Conservation (phyloP, 805 yeast genomes). For the Blastobotrys muscicola region DNA sequence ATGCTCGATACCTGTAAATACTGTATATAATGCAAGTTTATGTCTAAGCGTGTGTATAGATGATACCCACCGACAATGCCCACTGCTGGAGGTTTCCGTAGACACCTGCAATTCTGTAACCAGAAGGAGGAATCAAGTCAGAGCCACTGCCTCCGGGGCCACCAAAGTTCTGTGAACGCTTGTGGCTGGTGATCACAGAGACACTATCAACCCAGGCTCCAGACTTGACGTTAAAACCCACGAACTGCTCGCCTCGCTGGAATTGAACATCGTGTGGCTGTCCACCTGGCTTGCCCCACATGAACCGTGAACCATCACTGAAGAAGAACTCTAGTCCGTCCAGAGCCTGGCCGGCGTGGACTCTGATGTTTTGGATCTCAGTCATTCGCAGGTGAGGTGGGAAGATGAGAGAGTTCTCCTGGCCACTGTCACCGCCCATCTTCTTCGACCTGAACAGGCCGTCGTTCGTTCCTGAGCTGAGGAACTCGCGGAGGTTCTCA, state of each 20-base stretch:
- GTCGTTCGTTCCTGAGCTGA: conserved; percentile 2
- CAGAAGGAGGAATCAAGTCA: conserved; percentile 54
- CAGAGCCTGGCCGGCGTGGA: conserved; percentile 66
- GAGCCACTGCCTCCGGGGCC: conserved; percentile 60
- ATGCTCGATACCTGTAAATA: background rate
- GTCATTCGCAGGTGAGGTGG: conserved; percentile 13
- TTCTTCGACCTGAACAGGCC: conserved; percentile 10
- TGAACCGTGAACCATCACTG: conserved; percentile 20
- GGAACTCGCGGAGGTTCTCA: conserved; percentile 36
- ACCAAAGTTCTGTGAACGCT: conserved; percentile 48
- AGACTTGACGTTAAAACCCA: conserved; percentile 52
- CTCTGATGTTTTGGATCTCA: conserved; percentile 41
- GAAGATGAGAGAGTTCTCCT: conserved; percentile 25
- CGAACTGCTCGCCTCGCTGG: conserved; percentile 48
- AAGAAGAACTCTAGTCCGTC: conserved; percentile 64
- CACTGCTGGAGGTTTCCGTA: conserved; percentile 61
- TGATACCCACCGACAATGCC: conserved; percentile 65
- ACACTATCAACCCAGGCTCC: conserved; percentile 91
- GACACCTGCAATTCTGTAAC: conserved; percentile 54
- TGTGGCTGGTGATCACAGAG: conserved; percentile 48
- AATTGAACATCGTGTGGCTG: conserved; percentile 40
- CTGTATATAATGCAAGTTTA: background rate
- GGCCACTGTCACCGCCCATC: conserved; percentile 21
- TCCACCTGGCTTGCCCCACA: conserved; percentile 33
- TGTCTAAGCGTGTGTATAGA: conserved; percentile 32